phyloP scores from a whole-genome alignment of 179 eudicot genomes.

The Actinidia arguta region DNA sequence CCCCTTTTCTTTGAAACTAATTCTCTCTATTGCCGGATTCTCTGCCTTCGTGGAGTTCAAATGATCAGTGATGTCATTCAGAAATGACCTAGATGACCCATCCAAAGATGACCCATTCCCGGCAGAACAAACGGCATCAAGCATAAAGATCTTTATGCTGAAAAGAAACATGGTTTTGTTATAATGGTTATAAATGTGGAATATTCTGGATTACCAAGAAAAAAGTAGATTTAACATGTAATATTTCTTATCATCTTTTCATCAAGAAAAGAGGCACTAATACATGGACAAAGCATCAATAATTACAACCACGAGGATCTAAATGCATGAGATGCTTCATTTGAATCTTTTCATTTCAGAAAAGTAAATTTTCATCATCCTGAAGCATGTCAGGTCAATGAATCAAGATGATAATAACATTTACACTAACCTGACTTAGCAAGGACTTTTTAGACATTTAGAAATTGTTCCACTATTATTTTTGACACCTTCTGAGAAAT shows the following conservation, averaged over 20 bases:
- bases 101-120: conserved; percentile 20
- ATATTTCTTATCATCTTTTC: background rate
- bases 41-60: background rate
- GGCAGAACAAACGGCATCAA: conserved; percentile 17
- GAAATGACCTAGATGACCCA: background rate
- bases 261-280: background rate
- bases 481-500: background rate
- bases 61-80: conserved; percentile 13
- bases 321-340: background rate
- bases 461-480: background rate
- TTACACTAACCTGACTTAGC: background rate
- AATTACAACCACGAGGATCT: background rate
- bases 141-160: conserved; percentile 31
- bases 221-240: background rate
- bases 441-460: background rate
- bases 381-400: background rate
- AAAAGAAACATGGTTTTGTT: background rate
- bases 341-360: background rate
- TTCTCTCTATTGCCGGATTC: conserved; percentile 30
- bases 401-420: background rate
- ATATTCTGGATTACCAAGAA: background rate
- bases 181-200: background rate
- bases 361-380: background rate
- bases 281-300: background rate
- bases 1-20: conserved; percentile 37